Evolutionary conservation across 306 rosid genomes (phyloP).

Genomic region (Potentilla sterilis): DNA sequence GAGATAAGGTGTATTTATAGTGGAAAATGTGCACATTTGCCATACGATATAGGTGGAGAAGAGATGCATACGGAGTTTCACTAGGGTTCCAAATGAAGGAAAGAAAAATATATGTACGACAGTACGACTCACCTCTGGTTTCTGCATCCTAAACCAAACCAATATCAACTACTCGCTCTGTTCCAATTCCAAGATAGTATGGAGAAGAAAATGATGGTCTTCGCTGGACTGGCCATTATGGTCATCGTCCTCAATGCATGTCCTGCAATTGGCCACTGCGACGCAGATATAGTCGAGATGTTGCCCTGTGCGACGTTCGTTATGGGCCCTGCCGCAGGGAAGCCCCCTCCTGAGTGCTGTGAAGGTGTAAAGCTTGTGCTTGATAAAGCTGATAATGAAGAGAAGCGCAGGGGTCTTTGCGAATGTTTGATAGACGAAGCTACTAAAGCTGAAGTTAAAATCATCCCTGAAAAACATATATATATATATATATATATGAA

Average conservation of each 20-base stretch:
- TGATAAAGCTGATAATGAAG: neutral
- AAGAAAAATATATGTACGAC: too few relatives aligned
- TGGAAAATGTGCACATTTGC: neutral
- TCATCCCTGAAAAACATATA: conserved; percentile 15
- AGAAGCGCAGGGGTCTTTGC: conserved; percentile 13
- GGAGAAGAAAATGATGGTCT: neutral
- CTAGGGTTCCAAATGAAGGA: too few relatives aligned
- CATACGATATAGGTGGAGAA: neutral
- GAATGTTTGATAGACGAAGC: conserved; percentile 14
- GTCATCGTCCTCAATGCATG: neutral
- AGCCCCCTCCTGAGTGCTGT: conserved; percentile 18
- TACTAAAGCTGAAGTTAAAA: neutral
- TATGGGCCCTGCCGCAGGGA: neutral
- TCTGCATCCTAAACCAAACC: neutral
- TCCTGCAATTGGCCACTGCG: neutral
- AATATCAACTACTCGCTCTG: neutral
- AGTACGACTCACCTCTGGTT: too few relatives aligned
- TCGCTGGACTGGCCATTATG: neutral
- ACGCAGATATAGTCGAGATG: neutral
- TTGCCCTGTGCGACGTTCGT: conserved; percentile 15
- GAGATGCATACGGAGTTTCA: too few relatives aligned
- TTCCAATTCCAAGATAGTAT: neutral
- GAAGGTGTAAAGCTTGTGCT: neutral
- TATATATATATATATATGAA: too few relatives aligned
- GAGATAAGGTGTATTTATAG: neutral